These are phyloP conservation scores for Eucalyptus urophylla DNA, from an alignment of 345 rosid genomes.

Conservation along the genomic window DNA sequence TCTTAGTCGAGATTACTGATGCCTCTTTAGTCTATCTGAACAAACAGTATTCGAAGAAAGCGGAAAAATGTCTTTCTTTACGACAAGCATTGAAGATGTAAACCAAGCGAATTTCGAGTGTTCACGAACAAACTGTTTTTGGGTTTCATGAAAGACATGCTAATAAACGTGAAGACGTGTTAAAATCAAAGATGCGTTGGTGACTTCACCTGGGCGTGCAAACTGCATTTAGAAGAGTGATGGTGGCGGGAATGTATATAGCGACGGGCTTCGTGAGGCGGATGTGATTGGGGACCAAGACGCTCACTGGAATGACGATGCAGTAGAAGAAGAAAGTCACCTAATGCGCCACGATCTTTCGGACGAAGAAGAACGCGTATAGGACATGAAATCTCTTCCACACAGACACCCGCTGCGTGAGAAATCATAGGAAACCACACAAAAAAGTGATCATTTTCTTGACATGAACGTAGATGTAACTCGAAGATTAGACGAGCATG, in stretches of 20 bases:
- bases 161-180: too few relatives aligned
- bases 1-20: neutral
- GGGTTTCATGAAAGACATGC: neutral
- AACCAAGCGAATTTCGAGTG: neutral
- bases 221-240: constrained; percentile 34
- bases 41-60: neutral
- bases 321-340: constrained; percentile 46
- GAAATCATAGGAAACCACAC: neutral
- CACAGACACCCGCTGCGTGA: constrained; percentile 24
- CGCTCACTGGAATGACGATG: constrained; percentile 31
- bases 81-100: neutral
- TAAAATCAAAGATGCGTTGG: neutral
- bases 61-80: neutral
- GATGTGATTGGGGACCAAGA: constrained; percentile 30
- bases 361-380: constrained; percentile 34
- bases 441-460: neutral
- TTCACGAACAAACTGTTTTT: neutral
- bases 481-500: neutral
- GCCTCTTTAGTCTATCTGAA: neutral
- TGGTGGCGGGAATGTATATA: constrained; percentile 33
- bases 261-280: constrained; percentile 30
- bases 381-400: constrained; percentile 38
- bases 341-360: constrained; percentile 35
- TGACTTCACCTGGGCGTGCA: constrained; percentile 26
- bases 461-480: neutral